These are phyloP conservation scores for Fraxinus quadrangulata DNA, from an alignment of 257 asterid species.

Conservation along the genomic window DNA sequence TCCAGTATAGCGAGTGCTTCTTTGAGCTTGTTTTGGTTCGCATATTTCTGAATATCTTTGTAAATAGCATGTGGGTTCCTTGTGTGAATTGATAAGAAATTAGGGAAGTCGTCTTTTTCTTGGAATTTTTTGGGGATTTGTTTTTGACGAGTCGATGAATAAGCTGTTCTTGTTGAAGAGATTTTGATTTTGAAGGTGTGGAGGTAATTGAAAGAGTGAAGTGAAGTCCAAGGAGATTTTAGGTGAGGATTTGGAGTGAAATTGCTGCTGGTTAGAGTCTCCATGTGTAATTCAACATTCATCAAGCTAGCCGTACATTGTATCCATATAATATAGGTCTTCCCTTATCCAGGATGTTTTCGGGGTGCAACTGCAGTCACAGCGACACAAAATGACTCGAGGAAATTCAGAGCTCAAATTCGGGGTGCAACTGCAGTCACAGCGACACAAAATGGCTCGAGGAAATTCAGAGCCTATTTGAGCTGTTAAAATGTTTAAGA, in stretches of 20 bases:
- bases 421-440: neutral
- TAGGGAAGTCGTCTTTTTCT: constrained; percentile 50
- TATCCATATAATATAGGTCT: neutral
- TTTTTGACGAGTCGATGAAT: constrained; percentile 22
- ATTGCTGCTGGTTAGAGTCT: constrained; percentile 39
- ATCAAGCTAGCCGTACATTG: neutral
- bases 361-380: neutral
- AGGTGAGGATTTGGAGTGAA: constrained; percentile 35
- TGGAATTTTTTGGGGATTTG: constrained; percentile 30
- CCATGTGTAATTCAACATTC: constrained; percentile 36
- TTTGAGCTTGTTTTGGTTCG: constrained; percentile 64
- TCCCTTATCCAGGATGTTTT: neutral
- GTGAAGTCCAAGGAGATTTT: constrained; percentile 20
- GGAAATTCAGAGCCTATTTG: no score
- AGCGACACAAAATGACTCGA: no score
- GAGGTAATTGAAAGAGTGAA: constrained; percentile 29
- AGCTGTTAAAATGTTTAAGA: no score
- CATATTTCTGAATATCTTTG: constrained; percentile 69
- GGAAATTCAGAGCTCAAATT: no score
- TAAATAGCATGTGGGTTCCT: constrained; percentile 75
- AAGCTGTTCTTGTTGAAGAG: constrained; percentile 31
- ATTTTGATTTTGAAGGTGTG: constrained; percentile 32
- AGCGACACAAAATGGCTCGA: no score
- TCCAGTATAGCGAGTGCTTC: constrained; percentile 77
- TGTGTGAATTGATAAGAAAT: constrained; percentile 53